Evolutionary conservation across 2,329 filamentous ascomycete genomes (phyloP).

Genomic region (Diaporthe citri): DNA sequence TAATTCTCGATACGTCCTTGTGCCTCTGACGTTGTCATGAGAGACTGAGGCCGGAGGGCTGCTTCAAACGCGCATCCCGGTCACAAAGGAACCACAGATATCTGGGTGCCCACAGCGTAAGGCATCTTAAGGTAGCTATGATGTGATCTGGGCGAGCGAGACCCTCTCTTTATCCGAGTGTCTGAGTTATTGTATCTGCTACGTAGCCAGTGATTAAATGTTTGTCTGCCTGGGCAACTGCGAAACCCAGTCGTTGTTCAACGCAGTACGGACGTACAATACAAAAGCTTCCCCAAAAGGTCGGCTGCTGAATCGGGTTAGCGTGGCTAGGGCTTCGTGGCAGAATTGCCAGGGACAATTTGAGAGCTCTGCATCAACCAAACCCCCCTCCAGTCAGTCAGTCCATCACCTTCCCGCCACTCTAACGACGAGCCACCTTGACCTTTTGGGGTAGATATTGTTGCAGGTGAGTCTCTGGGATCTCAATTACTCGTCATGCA

Average conservation of each 20-base stretch:
- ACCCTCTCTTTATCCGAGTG: not conserved
- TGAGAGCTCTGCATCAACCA: constrained; percentile 39
- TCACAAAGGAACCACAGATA: not conserved
- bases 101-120: not conserved
- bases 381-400: constrained; percentile 27
- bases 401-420: constrained; percentile 34
- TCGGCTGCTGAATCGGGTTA: constrained; percentile 58
- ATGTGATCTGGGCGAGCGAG: not conserved
- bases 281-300: not conserved
- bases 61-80: not conserved
- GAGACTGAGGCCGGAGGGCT: not conserved
- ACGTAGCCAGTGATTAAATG: not conserved
- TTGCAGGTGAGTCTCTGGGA: constrained; percentile 34
- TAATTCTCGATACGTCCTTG: not conserved
- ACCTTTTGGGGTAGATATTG: constrained; percentile 26
- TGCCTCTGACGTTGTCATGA: not conserved
- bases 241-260: not conserved
- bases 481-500: not conserved
- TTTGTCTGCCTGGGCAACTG: not conserved
- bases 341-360: constrained; percentile 42
- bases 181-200: constrained; percentile 26
- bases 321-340: constrained; percentile 42
- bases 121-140: not conserved
- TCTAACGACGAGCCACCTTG: constrained; percentile 25
- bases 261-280: not conserved